phyloP scores from a whole-genome alignment of 169 alveolate species.

The Plasmodium fragile region DNA sequence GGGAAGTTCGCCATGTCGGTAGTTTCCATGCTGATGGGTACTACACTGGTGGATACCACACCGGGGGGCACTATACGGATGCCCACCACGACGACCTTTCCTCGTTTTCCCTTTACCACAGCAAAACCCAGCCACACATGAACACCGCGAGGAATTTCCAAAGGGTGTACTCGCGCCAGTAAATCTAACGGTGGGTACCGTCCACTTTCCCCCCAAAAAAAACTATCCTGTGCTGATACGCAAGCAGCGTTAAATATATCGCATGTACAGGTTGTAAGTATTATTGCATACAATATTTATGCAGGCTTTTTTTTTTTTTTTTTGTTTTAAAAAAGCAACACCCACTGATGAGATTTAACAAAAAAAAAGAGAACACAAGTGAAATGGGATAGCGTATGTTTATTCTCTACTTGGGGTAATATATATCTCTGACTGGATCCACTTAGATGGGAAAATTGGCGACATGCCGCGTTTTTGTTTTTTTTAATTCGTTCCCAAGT shows the following conservation, averaged over 20 bases:
- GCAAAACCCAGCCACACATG: neutral
- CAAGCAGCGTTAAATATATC: too few relatives aligned
- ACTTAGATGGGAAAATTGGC: neutral
- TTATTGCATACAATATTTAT: too few relatives aligned
- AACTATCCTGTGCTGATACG: too few relatives aligned
- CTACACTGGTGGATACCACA: neutral
- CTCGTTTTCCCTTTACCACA: slow-evolving; percentile 17
- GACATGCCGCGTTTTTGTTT: neutral
- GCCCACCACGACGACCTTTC: neutral
- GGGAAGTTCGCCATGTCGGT: neutral
- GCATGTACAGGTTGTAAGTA: too few relatives aligned
- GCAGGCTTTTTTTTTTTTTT: too few relatives aligned
- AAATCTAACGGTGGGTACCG: neutral
- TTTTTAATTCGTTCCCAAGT: neutral
- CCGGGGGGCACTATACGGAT: neutral
- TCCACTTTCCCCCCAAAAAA: neutral
- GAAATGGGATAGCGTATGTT: neutral
- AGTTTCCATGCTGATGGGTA: neutral
- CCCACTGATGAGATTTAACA: too few relatives aligned
- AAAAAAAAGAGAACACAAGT: neutral
- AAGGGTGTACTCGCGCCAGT: slow-evolving; percentile 12
- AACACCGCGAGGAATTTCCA: neutral
- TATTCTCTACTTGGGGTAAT: neutral
- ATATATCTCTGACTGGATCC: neutral
- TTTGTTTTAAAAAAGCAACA: too few relatives aligned